Base-by-base conservation (phyloP, 768 basidiomycete genomes). In the Cystobasidium ongulense region DNA sequence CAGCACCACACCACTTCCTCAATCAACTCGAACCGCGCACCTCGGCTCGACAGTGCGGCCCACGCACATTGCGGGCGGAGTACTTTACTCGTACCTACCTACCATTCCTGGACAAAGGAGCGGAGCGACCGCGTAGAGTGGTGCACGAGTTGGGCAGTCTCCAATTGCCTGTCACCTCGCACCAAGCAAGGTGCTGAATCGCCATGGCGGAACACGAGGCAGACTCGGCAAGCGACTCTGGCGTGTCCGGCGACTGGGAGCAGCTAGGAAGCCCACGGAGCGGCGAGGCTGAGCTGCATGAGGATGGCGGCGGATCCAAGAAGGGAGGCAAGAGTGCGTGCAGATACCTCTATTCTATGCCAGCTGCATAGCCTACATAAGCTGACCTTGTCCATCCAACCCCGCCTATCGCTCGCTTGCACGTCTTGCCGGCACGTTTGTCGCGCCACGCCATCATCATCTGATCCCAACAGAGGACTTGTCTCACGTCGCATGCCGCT, bases 401-500 rank as follows among this genome's bases (percentile, higher is more conserved):
- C 11, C 57, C 57, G 63, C 63, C 38, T 64, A 43, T 38, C 63
- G 35, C 57, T 21, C 29, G 25, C 63, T 43, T 27, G 25, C 63
- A 64, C 35, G 33, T 35, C 36, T 64, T 29, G 11, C 57, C 29
- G 29, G 57, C 33, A 59, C 57, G 25, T 59, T 31, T 35, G 33
- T 15, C 33, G 57, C 11, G 15, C 23, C 4, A 39, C 63, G 63
- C 38, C 57, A 33, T 33, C 11, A 27, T 64, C 27, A 43, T 41
- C 27, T 52, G 27, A 53, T 41, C 10, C 15, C n/a, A 27, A 59
- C 53, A 71, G 68, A 71, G 27, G 68, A 71, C 25, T 53, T 71
- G 17, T 54, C 68, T 21, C 68, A 71, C 36, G 68, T 71, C 1
- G 53, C 68, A 2, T 71, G 68, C 39, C 68, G 68, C 54, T 71